phyloP scores from a whole-genome alignment of 2,329 filamentous ascomycete species.

The Didymella glomerata region DNA sequence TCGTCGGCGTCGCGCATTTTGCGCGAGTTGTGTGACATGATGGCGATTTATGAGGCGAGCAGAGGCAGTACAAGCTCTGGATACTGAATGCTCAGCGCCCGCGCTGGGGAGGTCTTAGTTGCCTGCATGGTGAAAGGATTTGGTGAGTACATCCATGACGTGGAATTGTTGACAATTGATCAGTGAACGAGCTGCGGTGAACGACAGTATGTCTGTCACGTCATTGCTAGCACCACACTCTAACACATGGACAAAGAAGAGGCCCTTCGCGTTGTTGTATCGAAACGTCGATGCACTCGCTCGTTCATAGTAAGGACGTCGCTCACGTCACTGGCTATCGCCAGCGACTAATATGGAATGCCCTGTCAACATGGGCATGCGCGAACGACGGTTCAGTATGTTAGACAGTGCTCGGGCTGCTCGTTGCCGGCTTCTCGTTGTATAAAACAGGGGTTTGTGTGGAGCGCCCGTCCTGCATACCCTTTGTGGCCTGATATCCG shows the following conservation, averaged over 20 bases:
- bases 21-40: conserved; percentile 6
- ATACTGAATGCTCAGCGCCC: not conserved
- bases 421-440: not conserved
- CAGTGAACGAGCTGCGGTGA: not conserved
- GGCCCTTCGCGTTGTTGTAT: not conserved
- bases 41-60: not conserved
- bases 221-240: not conserved
- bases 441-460: not conserved
- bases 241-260: conserved; percentile 1
- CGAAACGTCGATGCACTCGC: not conserved
- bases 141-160: not conserved
- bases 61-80: not conserved
- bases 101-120: not conserved
- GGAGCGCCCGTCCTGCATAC: not conserved
- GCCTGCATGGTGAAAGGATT: not conserved
- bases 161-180: not conserved
- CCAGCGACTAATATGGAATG: not conserved
- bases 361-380: not conserved
- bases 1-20: not conserved
- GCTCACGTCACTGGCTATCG: not conserved
- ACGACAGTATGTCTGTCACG: not conserved
- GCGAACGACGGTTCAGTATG: not conserved
- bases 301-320: not conserved
- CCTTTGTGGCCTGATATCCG: not conserved
- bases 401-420: not conserved